Percentiles rank a stretch among this genome's conserved stretches.
These are phyloP conservation scores for Ocimum tenuiflorum DNA, from an alignment of 257 asterid genomes.

Conservation along the genomic window DNA sequence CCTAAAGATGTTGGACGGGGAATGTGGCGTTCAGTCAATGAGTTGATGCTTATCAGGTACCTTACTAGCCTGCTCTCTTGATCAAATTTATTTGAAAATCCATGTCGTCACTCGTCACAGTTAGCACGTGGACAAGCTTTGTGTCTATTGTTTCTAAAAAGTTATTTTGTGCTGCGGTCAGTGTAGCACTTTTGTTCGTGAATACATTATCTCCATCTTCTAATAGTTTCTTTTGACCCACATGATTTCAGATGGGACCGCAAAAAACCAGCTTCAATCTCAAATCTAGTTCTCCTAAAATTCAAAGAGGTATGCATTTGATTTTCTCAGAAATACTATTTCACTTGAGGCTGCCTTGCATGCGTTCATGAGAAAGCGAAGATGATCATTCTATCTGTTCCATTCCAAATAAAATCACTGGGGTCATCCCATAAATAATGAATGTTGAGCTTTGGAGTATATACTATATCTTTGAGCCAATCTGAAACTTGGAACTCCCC, in stretches of 20 bases:
- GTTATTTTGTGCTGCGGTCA: too few relatives aligned
- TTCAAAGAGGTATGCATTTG: conserved; percentile 65
- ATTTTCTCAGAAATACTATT: neutral
- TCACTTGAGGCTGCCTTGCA: neutral
- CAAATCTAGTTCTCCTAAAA: conserved; percentile 78
- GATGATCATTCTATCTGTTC: neutral
- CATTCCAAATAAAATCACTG: neutral
- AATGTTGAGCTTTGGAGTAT: too few relatives aligned
- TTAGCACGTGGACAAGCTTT: neutral
- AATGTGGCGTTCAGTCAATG: conserved; percentile 95
- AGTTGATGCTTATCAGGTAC: conserved; percentile 82
- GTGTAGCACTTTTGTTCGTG: neutral
- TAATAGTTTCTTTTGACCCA: conserved; percentile 8
- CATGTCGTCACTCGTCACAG: neutral
- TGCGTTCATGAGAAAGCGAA: neutral
- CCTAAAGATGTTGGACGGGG: conserved; percentile 86
- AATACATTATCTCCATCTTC: neutral
- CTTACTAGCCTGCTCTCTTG: too few relatives aligned
- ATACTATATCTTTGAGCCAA: neutral
- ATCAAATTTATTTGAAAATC: neutral
- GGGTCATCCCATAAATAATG: neutral
- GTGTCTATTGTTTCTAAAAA: too few relatives aligned
- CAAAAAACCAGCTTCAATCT: conserved; percentile 65
- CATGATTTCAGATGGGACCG: conserved; percentile 70
- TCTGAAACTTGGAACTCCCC: neutral